phyloP scores from a whole-genome alignment of 2,329 filamentous ascomycete genomes.

The Pyrenophora teres region DNA sequence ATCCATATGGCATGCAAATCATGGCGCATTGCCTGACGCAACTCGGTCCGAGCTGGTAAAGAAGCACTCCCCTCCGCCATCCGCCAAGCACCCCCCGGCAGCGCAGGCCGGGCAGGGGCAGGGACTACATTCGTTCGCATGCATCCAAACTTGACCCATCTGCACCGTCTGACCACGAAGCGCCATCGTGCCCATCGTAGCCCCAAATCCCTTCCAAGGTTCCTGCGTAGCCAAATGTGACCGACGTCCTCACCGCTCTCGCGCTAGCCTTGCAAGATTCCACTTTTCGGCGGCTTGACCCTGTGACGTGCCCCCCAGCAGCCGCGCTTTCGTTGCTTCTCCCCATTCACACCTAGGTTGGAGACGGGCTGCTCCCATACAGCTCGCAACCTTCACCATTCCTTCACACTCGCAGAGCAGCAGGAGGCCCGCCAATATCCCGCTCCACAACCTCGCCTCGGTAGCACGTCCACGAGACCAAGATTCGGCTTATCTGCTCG shows the following conservation, averaged over 20 bases:
- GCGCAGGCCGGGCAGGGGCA: slow-evolving; percentile 18
- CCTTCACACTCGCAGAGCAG: slow-evolving; percentile 67
- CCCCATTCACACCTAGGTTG: slow-evolving; percentile 33
- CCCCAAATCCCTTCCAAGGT: slow-evolving; percentile 10
- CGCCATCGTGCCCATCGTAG: slow-evolving; percentile 26
- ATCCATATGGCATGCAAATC: slow-evolving; percentile 7
- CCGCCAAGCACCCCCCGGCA: slow-evolving; percentile 3
- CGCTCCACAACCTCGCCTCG: slow-evolving; percentile 72
- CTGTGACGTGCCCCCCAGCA: slow-evolving; percentile 39
- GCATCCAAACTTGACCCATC: slow-evolving; percentile 15
- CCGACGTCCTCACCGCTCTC: slow-evolving; percentile 38
- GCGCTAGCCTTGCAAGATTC: slow-evolving; percentile 25
- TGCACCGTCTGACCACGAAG: slow-evolving; percentile 34
- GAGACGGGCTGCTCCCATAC: slow-evolving; percentile 54
- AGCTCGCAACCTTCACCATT: slow-evolving; percentile 80
- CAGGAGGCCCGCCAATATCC: slow-evolving; percentile 81
- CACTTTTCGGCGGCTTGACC: slow-evolving; percentile 29
- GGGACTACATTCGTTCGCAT: slow-evolving; percentile 22
- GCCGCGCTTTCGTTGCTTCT: slow-evolving; percentile 31
- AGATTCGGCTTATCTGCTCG: slow-evolving; percentile 48
- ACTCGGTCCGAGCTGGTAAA: slow-evolving; percentile 13
- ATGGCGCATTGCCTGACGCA: slow-evolving; percentile 11
- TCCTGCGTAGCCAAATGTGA: slow-evolving; percentile 40
- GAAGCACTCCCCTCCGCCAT: slow-evolving; percentile 1
- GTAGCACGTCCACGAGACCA: slow-evolving; percentile 48